Conservation (phyloP, 306 rosid species). For the Elaeagnus macrophylla region DNA sequence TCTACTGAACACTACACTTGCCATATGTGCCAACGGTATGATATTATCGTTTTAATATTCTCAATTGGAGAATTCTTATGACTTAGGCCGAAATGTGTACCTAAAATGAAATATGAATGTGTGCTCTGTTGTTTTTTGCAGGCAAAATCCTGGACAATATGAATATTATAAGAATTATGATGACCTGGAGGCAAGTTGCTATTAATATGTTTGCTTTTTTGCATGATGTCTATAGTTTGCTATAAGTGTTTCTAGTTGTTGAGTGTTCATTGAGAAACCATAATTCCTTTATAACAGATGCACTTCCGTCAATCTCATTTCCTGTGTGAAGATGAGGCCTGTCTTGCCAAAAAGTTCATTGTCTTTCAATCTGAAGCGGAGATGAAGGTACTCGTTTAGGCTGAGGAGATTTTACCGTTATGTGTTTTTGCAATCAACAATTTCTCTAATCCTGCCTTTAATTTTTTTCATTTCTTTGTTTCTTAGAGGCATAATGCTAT, state of each 20-base stretch:
- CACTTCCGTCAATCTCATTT: constrained; percentile 89
- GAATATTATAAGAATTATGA: constrained; percentile 85
- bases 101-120: not conserved
- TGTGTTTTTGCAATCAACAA: constrained; percentile 1
- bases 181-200: constrained; percentile 81
- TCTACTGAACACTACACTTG: constrained; percentile 88
- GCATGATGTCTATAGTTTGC: not conserved
- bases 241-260: not conserved
- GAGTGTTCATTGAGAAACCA: not conserved
- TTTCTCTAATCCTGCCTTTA: not conserved
- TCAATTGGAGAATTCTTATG: not conserved
- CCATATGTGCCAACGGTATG: constrained; percentile 90
- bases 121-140: constrained; percentile 27
- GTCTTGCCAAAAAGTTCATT: constrained; percentile 77
- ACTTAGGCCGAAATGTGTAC: not conserved
- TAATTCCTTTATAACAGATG: constrained; percentile 35
- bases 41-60: not conserved
- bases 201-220: not conserved
- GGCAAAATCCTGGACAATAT: constrained; percentile 81
- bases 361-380: constrained; percentile 81
- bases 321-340: constrained; percentile 91
- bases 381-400: constrained; percentile 63
- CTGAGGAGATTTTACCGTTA: constrained; percentile 8
- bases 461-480: constrained; percentile 6
- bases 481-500: constrained; percentile 71